phyloP scores from a whole-genome alignment of 176 grass and related monocot genomes.

The Poa annua region DNA sequence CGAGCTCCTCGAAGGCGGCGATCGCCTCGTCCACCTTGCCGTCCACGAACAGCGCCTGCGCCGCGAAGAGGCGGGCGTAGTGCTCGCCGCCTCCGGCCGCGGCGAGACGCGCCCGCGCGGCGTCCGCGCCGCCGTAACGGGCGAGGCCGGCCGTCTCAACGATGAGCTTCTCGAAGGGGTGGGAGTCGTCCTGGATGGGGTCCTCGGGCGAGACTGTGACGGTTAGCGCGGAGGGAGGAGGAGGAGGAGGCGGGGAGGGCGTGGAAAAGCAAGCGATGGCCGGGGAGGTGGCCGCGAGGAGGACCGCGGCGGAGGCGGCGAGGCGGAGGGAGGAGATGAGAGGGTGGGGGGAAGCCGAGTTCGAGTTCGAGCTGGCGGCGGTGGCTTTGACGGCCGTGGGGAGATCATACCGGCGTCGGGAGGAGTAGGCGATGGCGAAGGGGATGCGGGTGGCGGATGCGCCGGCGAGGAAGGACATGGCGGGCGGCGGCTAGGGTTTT shows the following conservation, averaged over 20 bases:
- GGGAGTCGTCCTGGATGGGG: conserved; percentile 26
- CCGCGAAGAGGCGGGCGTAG: conserved; percentile 55
- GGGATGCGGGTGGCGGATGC: conserved; percentile 23
- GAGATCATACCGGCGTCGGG: conserved; percentile 7
- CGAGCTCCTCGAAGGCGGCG: conserved; percentile 62
- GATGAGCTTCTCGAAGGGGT: conserved; percentile 60
- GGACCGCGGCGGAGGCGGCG: conserved; percentile 58
- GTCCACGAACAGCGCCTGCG: conserved; percentile 70
- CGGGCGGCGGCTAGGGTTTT: conserved; percentile 52
- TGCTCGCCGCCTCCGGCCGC: conserved; percentile 40
- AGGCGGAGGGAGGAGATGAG: conserved; percentile 58
- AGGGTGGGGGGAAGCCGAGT: conserved; percentile 15
- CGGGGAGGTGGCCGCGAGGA: conserved; percentile 60
- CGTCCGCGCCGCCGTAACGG: conserved; percentile 26
- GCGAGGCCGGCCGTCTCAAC: conserved; percentile 65
- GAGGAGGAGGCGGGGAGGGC: conserved; percentile 14
- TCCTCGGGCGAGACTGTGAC: conserved; percentile 34
- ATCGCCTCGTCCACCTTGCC: conserved; percentile 67
- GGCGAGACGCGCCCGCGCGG: conserved; percentile 45
- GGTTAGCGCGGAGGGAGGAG: conserved; percentile 10
- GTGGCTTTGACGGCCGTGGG: conserved; percentile 36
- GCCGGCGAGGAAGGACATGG: conserved; percentile 59
- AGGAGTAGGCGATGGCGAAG: background rate
- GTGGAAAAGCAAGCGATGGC: conserved; percentile 53
- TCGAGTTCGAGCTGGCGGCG: conserved; percentile 45